Base-by-base conservation (phyloP, 1,139 yeast species). In the Pichia sp. region DNA sequence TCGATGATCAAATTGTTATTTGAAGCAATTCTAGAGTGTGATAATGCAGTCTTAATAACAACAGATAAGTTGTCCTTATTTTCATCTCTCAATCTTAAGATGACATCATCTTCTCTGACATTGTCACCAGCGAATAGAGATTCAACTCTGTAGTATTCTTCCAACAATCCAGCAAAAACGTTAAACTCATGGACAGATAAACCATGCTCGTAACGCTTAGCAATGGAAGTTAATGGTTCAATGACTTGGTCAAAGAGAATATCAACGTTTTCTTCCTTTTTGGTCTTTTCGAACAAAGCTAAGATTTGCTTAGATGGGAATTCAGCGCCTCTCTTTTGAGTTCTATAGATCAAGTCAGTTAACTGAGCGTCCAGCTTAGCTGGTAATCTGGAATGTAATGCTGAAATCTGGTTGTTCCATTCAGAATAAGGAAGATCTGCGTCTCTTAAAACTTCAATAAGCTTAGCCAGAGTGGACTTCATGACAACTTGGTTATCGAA, bases 401-500 rank as follows among this genome's bases (percentile, higher is more conserved):
- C 96, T 44, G 96, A 85, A 27, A 83, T 77, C 48, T 80, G 84
- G 52, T 75, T 72, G 40, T 64, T 67, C 98, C 98, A 91, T 64
- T 87, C 95, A 24, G 95, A 84, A 59, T 74, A 91, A 32, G 99
- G 99, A 54, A 91, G 70, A 39, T 82, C 81, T 35, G 77, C 81
- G 54, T 85, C 74, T 56, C 82, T 76, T 62, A 93, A 69, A 23
- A 83, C 78, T 38, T 73, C 79, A 45, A 80, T 71, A 51, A 88
- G 68, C 45, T 71, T 77, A 54, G 77, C 76, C 53, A 91, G 72
- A 26, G 96, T 82, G 13, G 83, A 67, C 50, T 76, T 79, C 94
- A 91, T 77, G 47, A 88, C 84, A 47, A 86, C 94, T 66, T 88
- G 97, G 62, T 91, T 91, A 58, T 93, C 98, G 56, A 74, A 91